Conservation (phyloP, 805 yeast species). For the Yamadazyma takamatsuzukensis region DNA sequence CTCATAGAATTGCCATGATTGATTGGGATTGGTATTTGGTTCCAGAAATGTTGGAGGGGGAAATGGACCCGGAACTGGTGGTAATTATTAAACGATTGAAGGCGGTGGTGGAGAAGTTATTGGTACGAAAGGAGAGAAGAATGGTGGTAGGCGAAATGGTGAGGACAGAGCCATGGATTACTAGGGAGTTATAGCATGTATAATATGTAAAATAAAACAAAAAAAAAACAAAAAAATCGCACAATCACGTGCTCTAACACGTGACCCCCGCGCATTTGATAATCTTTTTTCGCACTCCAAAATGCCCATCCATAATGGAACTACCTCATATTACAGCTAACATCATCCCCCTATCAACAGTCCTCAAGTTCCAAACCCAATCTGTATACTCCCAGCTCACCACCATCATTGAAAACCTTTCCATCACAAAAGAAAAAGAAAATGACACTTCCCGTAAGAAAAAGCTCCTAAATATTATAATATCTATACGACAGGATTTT, state of each 20-base stretch:
- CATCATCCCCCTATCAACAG: slow-evolving; percentile 59
- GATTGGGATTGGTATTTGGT: slow-evolving; percentile 83
- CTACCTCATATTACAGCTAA: slow-evolving; percentile 75
- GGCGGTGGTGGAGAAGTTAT: slow-evolving; percentile 26
- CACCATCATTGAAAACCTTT: slow-evolving; percentile 57
- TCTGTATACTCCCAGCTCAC: slow-evolving; percentile 62
- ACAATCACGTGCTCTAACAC: too few relatives aligned
- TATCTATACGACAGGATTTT: slow-evolving; percentile 75
- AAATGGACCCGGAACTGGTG: slow-evolving; percentile 11
- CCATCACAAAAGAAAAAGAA: slow-evolving; percentile 39
- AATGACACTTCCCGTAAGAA: slow-evolving; percentile 64
- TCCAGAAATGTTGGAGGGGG: slow-evolving; percentile 12
- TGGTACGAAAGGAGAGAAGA: slow-evolving; percentile 38
- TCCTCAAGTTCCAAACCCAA: slow-evolving; percentile 56
- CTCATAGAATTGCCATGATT: slow-evolving; percentile 87
- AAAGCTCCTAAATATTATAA: slow-evolving; percentile 62
- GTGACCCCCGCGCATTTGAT: too few relatives aligned
- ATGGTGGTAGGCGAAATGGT: too few relatives aligned
- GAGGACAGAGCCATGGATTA: too few relatives aligned
- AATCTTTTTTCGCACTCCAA: too few relatives aligned
- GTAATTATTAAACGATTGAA: slow-evolving; percentile 20
- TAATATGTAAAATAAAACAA: too few relatives aligned
- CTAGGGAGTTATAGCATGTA: too few relatives aligned
- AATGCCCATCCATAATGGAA: too few relatives aligned
- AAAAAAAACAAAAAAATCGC: too few relatives aligned